Conservation (phyloP, 768 basidiomycete species). For the Pleurotus sapidus region DNA sequence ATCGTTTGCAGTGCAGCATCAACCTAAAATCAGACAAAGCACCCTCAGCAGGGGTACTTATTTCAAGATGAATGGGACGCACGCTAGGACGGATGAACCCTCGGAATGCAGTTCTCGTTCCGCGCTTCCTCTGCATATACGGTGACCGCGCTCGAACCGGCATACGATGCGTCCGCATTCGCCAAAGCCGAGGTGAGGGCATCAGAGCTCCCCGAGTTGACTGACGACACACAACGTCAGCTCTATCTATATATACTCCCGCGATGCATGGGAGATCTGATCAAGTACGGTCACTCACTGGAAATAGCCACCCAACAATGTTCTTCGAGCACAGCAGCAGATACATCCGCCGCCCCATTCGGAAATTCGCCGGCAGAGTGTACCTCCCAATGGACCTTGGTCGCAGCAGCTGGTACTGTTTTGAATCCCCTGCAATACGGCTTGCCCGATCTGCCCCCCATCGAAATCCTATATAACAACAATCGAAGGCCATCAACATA, state of each 20-base stretch:
- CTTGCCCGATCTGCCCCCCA: conserved; percentile 46
- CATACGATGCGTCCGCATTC: conserved; percentile 39
- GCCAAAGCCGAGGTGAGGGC: conserved; percentile 34
- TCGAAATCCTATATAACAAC: conserved; percentile 55
- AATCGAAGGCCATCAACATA: not conserved
- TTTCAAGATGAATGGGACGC: conserved; percentile 16
- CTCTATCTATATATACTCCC: not conserved
- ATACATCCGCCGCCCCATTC: conserved; percentile 39
- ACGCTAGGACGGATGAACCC: conserved; percentile 33
- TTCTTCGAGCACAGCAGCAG: conserved; percentile 44
- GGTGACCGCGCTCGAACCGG: conserved; percentile 47
- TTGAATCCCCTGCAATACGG: conserved; percentile 36
- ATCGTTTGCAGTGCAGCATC: conserved; percentile 1
- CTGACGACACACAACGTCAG: conserved; percentile 17
- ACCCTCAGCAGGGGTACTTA: not conserved
- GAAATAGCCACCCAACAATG: conserved; percentile 53
- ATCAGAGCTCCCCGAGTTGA: conserved; percentile 37
- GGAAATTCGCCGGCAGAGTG: conserved; percentile 41
- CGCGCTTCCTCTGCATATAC: conserved; percentile 46
- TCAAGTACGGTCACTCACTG: conserved; percentile 30
- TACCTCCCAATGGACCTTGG: conserved; percentile 44
- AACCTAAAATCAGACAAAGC: not conserved
- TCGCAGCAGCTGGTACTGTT: conserved; percentile 18
- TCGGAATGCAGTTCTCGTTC: conserved; percentile 60
- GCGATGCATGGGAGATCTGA: not conserved